Evolutionary conservation across 1,284 basidiomycete species (phyloP).

Genomic region (Quambalaria eucalypti): DNA sequence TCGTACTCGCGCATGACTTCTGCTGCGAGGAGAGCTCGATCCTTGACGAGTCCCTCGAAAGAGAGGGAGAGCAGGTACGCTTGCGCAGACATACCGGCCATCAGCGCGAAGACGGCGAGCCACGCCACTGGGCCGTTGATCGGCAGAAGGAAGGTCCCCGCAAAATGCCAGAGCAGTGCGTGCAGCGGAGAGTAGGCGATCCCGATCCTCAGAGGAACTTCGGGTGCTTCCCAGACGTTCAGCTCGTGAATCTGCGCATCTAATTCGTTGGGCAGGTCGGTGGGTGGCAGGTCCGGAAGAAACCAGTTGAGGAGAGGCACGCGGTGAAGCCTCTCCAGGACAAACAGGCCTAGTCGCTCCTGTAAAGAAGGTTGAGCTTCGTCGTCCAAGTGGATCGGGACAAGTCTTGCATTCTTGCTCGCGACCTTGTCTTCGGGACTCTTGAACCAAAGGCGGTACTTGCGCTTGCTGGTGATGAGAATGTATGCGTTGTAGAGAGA

Average conservation of each 20-base stretch:
- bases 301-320: slow-evolving; percentile 3
- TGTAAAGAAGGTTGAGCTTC: neutral
- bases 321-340: neutral
- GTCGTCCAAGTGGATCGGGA: slow-evolving; percentile 1
- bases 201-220: slow-evolving; percentile 4
- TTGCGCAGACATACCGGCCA: slow-evolving; percentile 13
- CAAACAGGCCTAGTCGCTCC: neutral
- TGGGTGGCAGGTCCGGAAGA: neutral
- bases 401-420: slow-evolving; percentile 7
- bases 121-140: slow-evolving; percentile 9
- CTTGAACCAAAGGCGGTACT: slow-evolving; percentile 23
- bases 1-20: slow-evolving; percentile 32
- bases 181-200: neutral
- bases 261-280: neutral
- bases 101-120: slow-evolving; percentile 13
- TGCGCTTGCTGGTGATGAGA: slow-evolving; percentile 20
- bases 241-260: slow-evolving; percentile 7
- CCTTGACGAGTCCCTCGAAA: slow-evolving; percentile 25
- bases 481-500: slow-evolving; percentile 20
- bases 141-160: slow-evolving; percentile 10
- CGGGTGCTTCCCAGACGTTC: slow-evolving; percentile 8
- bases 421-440: slow-evolving; percentile 2
- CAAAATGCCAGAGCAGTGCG: slow-evolving; percentile 1
- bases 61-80: slow-evolving; percentile 12
- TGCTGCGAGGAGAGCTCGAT: slow-evolving; percentile 20